Evolutionary conservation across 257 asterid genomes (phyloP).

Genomic region (Prunella vulgaris): DNA sequence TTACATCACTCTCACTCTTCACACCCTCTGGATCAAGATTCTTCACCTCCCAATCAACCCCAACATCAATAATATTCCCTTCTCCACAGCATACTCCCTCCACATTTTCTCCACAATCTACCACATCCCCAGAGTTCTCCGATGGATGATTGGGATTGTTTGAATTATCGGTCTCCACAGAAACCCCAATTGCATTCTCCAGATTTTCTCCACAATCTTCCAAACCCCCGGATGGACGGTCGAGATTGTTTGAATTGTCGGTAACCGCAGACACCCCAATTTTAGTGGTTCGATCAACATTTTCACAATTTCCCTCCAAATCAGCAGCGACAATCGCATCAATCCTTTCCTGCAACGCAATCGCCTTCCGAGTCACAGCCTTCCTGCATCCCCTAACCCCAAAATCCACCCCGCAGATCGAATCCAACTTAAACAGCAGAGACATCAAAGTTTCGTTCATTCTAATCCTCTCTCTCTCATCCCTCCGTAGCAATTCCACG

Average conservation of each 20-base stretch:
- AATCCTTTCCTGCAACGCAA: constrained; percentile 61
- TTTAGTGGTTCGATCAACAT: constrained; percentile 5
- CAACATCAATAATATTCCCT: constrained; percentile 21
- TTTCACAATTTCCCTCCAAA: constrained; percentile 1
- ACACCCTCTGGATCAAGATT: too few species aligned
- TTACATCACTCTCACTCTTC: neutral
- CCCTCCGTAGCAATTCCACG: constrained; percentile 36
- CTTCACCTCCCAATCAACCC: constrained; percentile 29
- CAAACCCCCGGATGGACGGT: neutral
- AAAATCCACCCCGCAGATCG: constrained; percentile 51
- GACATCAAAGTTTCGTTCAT: constrained; percentile 69
- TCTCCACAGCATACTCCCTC: neutral
- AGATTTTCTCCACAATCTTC: neutral
- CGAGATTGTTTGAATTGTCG: neutral
- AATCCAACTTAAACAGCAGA: constrained; percentile 60
- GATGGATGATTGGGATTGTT: neutral
- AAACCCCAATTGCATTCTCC: neutral
- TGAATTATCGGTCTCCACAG: too few species aligned
- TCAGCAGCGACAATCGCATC: constrained; percentile 38
- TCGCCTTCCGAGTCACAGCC: constrained; percentile 59
- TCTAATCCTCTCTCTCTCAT: constrained; percentile 56
- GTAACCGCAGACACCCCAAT: neutral
- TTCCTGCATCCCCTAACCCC: constrained; percentile 69
- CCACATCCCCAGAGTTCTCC: neutral
- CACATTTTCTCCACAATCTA: neutral